Conservation (phyloP, 2,329 filamentous ascomycete species). For the Balansia obtecta region DNA sequence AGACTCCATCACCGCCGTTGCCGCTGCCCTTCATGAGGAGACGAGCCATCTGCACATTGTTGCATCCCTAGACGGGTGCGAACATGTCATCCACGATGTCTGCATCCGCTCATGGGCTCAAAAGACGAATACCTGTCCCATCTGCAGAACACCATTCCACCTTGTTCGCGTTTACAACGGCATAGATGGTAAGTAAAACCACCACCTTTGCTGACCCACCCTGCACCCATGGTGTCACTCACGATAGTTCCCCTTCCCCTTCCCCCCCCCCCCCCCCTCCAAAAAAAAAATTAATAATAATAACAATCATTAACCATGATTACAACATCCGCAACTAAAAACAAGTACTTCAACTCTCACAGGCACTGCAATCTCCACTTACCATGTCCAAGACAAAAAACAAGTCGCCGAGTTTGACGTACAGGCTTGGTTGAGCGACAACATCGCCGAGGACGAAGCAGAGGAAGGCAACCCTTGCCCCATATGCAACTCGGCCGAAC, state of each 20-base stretch:
- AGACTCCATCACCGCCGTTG: slow-evolving; percentile 8
- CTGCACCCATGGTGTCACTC: background rate
- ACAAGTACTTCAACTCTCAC: no score
- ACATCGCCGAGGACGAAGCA: slow-evolving; percentile 54
- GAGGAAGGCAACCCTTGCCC: slow-evolving; percentile 64
- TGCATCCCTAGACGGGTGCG: slow-evolving; percentile 60
- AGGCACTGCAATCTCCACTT: slow-evolving; percentile 46
- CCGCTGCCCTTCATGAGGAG: slow-evolving; percentile 14
- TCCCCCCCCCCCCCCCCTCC: background rate
- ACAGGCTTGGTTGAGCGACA: slow-evolving; percentile 58
- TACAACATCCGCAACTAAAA: no score
- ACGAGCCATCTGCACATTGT: slow-evolving; percentile 31
- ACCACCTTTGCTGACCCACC: slow-evolving; percentile 8
- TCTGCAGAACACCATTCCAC: slow-evolving; percentile 88
- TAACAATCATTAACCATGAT: no score
- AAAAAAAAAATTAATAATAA: background rate
- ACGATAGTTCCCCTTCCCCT: background rate
- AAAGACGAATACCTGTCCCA: slow-evolving; percentile 94
- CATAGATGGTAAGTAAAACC: slow-evolving; percentile 56
- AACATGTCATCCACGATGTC: slow-evolving; percentile 83
- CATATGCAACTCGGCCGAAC: slow-evolving; percentile 68
- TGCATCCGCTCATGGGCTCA: slow-evolving; percentile 93
- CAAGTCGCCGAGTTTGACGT: slow-evolving; percentile 85
- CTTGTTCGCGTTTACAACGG: slow-evolving; percentile 71
- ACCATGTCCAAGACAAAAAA: slow-evolving; percentile 66